Conservation (phyloP, 805 yeast species). For the Ogataea saltuana region DNA sequence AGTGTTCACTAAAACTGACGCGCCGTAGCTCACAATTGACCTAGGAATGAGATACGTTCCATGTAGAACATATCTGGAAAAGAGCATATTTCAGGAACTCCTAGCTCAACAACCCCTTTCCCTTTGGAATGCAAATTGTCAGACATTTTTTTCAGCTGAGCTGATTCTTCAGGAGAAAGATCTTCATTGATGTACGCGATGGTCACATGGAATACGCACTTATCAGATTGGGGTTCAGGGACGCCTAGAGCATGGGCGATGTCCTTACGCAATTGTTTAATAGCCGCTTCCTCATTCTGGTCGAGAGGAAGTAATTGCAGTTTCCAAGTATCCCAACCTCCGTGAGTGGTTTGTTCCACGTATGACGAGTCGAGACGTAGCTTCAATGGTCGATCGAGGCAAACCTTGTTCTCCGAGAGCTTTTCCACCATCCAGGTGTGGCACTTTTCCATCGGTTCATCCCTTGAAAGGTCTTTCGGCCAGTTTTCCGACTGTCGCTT, state of each 20-base stretch:
- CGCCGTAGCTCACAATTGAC: conserved; percentile 3
- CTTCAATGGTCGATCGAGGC: conserved; percentile 18
- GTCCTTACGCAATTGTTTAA: conserved; percentile 10
- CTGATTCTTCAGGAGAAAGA: conserved; percentile 19
- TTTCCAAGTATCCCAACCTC: conserved; percentile 24
- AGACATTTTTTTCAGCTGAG: conserved; percentile 10
- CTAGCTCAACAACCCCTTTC: conserved; percentile 13
- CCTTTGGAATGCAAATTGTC: conserved; percentile 14
- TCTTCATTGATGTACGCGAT: conserved; percentile 20
- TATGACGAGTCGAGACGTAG: conserved; percentile 15
- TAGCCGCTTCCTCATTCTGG: conserved; percentile 13
- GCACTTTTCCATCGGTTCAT: conserved; percentile 19
- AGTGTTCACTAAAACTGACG: too few relatives aligned
- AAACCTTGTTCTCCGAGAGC: conserved; percentile 8
- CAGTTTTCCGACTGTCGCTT: conserved; percentile 18
- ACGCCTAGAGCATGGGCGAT: conserved; percentile 15
- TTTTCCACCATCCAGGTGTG: conserved; percentile 16
- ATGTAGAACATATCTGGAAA: conserved; percentile 24
- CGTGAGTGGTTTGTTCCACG: conserved; percentile 14
- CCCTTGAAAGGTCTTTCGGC: conserved; percentile 19
- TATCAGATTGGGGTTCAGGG: conserved; percentile 6
- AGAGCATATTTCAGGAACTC: conserved; percentile 21
- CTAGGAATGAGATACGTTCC: conserved; percentile 15
- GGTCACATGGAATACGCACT: conserved; percentile 20
- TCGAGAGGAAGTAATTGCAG: conserved; percentile 17